phyloP scores from a whole-genome alignment of 371 early-diverging fungal species.

The Apophysomyces trapeziformis region DNA sequence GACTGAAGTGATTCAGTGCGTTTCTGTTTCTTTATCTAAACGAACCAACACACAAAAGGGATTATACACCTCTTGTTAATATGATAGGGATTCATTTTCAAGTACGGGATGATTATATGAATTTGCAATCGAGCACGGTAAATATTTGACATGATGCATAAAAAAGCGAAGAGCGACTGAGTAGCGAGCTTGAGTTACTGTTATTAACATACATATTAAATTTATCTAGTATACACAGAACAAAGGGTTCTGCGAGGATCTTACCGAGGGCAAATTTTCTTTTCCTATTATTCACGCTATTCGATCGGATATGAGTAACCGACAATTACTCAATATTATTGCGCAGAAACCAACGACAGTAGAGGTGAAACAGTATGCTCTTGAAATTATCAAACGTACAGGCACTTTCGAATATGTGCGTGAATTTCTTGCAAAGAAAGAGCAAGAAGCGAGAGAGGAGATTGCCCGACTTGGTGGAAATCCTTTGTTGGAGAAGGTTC shows the following conservation, averaged over 20 bases:
- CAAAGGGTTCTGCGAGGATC: slow-evolving; percentile 96
- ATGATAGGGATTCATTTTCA: slow-evolving; percentile 92
- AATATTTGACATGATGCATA: not conserved
- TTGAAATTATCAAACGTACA: slow-evolving; percentile 76
- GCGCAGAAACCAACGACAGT: slow-evolving; percentile 80
- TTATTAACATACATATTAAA: too few relatives aligned
- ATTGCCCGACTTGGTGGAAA: slow-evolving; percentile 84
- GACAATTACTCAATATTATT: slow-evolving; percentile 81
- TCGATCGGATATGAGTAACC: slow-evolving; percentile 56
- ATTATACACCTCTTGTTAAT: slow-evolving; percentile 81
- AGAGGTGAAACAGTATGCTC: slow-evolving; percentile 88
- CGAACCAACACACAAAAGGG: slow-evolving; percentile 32
- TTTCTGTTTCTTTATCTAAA: not conserved
- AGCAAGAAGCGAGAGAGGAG: slow-evolving; percentile 61
- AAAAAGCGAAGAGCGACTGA: not conserved
- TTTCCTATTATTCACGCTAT: slow-evolving; percentile 92
- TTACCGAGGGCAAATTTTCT: slow-evolving; percentile 97
- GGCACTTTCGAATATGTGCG: slow-evolving; percentile 81
- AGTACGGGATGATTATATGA: slow-evolving; percentile 95
- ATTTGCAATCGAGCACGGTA: slow-evolving; percentile 82
- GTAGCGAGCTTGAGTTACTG: too few relatives aligned
- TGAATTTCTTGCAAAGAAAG: slow-evolving; percentile 59
- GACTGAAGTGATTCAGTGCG: not conserved
- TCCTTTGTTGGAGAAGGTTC: slow-evolving; percentile 57
- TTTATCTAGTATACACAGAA: slow-evolving; percentile 76